These are phyloP conservation scores for Colletotrichum sp. DNA, from an alignment of 2,329 filamentous ascomycete species.

Conservation along the genomic window DNA sequence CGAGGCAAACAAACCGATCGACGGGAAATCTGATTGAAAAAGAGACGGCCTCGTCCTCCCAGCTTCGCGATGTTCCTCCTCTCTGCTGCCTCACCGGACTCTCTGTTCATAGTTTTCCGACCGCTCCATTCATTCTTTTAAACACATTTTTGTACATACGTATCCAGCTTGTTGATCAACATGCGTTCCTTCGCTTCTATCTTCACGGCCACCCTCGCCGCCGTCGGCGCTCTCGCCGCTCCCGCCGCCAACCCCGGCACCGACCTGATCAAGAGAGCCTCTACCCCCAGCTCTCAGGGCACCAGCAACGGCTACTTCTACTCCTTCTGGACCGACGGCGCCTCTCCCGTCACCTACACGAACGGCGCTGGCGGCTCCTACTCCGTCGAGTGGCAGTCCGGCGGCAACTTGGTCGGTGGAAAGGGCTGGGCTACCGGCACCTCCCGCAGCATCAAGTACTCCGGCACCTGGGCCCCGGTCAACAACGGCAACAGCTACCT, in stretches of 20 bases:
- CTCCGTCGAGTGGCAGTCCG: constrained; percentile 47
- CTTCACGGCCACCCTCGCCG: constrained; percentile 14
- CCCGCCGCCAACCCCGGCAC: constrained; percentile 3
- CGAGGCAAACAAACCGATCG: background rate
- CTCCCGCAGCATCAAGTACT: constrained; percentile 37
- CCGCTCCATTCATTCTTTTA: background rate
- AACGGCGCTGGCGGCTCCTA: constrained; percentile 49
- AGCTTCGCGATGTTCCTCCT: background rate
- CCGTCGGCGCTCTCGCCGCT: constrained; percentile 13
- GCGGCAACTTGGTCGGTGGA: constrained; percentile 60
- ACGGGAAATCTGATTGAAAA: background rate
- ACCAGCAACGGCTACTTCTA: constrained; percentile 47
- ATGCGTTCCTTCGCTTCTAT: constrained; percentile 16
- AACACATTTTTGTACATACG: background rate
- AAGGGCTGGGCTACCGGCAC: constrained; percentile 62
- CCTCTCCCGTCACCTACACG: constrained; percentile 43
- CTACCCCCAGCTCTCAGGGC: constrained; percentile 28
- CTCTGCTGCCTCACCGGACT: background rate
- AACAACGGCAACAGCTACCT: constrained; percentile 39
- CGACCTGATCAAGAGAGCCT: constrained; percentile 12
- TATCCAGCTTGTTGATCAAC: background rate
- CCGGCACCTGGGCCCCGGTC: constrained; percentile 31
- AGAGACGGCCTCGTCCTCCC: background rate
- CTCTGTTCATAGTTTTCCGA: background rate
- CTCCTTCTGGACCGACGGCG: constrained; percentile 48